Conservation (phyloP, 805 yeast species). For the Myxozyma neotropica region DNA sequence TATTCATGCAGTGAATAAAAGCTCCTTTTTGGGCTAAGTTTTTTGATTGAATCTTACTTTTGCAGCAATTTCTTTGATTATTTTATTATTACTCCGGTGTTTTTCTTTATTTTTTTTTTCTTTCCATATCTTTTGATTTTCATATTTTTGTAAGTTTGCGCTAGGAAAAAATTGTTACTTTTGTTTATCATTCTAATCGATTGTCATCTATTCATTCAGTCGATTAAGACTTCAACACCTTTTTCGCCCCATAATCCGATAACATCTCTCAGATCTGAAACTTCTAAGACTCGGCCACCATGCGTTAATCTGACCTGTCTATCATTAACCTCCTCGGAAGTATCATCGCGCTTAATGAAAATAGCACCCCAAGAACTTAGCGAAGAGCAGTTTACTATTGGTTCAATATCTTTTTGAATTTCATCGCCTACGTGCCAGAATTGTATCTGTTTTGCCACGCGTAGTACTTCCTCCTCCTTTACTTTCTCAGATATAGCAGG, state of each 20-base stretch:
- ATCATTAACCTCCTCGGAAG: neutral
- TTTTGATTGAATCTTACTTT: too few species aligned
- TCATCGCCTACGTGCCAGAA: conserved; percentile 34
- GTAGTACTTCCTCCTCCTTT: neutral
- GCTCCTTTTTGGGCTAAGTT: too few species aligned
- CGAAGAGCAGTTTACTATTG: neutral
- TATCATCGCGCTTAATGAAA: neutral
- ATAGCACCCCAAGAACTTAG: conserved; percentile 6
- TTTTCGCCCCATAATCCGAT: conserved; percentile 5
- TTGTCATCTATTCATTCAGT: too few species aligned
- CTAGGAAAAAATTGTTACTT: too few species aligned
- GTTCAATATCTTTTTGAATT: conserved; percentile 18
- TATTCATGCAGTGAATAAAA: too few species aligned
- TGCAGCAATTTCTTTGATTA: too few species aligned
- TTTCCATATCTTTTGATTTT: too few species aligned
- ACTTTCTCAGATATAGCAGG: too few species aligned
- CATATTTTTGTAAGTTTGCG: too few species aligned
- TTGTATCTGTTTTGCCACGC: neutral
- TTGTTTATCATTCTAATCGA: too few species aligned
- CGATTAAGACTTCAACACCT: conserved; percentile 12
- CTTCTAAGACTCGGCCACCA: conserved; percentile 17
- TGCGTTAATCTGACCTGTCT: neutral
- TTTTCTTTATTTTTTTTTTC: too few species aligned
- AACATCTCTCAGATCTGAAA: conserved; percentile 16
- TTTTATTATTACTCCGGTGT: too few species aligned